Percentiles rank a stretch among this genome's conserved stretches.
phyloP scores from a whole-genome alignment of 192 early-diverging fungal genomes.

The Umbelopsis sp. region DNA sequence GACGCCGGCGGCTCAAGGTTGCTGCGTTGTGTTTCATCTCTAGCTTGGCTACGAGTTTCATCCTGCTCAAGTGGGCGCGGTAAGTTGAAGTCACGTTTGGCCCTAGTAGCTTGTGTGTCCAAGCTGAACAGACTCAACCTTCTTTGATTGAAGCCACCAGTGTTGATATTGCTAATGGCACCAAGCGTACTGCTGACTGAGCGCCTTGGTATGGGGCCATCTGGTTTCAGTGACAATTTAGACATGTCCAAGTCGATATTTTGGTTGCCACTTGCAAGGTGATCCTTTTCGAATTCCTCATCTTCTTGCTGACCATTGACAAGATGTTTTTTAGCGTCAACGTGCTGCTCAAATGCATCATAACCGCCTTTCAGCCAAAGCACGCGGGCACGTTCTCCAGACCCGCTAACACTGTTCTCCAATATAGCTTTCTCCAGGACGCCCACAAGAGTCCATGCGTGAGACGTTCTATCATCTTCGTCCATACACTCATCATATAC shows the following conservation, averaged over 20 bases:
- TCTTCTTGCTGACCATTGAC: slow-evolving; percentile 15
- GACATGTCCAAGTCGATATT: neutral
- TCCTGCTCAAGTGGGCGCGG: neutral
- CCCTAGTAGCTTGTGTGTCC: slow-evolving; percentile 31
- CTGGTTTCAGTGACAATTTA: neutral
- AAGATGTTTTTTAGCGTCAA: slow-evolving; percentile 13
- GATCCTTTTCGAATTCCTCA: slow-evolving; percentile 11
- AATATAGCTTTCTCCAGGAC: slow-evolving; percentile 43
- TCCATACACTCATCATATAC: slow-evolving; percentile 56
- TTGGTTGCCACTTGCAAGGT: neutral
- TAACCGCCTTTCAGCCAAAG: slow-evolving; percentile 56
- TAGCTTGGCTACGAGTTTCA: neutral
- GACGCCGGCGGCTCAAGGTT: neutral
- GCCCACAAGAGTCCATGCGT: slow-evolving; percentile 54
- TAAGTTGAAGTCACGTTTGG: slow-evolving; percentile 4
- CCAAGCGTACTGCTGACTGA: slow-evolving; percentile 9
- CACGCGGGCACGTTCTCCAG: slow-evolving; percentile 25
- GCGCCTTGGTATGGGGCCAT: slow-evolving; percentile 5
- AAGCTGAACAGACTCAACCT: slow-evolving; percentile 40
- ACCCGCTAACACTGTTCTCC: slow-evolving; percentile 19
- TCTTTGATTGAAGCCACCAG: slow-evolving; percentile 14
- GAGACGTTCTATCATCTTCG: slow-evolving; percentile 39
- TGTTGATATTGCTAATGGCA: slow-evolving; percentile 16
- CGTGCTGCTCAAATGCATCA: slow-evolving; percentile 44
- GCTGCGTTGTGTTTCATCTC: neutral